Evolutionary conservation across 2,329 filamentous ascomycete genomes (phyloP).

Genomic region (Fonsecaea erecta): DNA sequence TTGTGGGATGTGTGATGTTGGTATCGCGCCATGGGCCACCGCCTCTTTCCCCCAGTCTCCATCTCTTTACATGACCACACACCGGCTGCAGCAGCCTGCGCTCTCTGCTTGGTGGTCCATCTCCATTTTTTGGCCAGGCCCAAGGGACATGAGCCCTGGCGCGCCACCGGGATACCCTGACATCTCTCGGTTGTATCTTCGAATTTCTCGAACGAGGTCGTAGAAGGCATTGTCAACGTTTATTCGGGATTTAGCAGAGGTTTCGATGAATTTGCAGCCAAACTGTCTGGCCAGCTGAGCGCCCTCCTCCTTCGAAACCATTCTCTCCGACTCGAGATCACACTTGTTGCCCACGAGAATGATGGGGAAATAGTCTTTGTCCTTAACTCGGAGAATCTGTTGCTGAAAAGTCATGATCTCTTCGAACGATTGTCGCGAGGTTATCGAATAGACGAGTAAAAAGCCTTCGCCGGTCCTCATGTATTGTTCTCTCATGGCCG

Average conservation of each 20-base stretch:
- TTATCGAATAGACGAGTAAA: conserved; percentile 97
- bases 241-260: conserved; percentile 95
- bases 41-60: conserved; percentile 7
- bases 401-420: conserved; percentile 99
- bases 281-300: conserved; percentile 84
- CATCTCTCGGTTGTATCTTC: conserved; percentile 98
- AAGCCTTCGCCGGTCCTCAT: conserved; percentile 99
- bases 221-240: conserved; percentile 99
- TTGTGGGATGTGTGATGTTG: conserved; percentile 5
- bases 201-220: conserved; percentile 96
- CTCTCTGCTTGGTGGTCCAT: conserved; percentile 66
- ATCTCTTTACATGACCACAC: conserved; percentile 73
- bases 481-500: conserved; percentile 98
- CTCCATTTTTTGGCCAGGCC: conserved; percentile 59
- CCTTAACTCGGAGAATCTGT: conserved; percentile 97
- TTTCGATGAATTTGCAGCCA: conserved; percentile 98
- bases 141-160: conserved; percentile 70
- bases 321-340: conserved; percentile 90
- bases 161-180: conserved; percentile 69
- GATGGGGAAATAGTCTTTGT: conserved; percentile 99
- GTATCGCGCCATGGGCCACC: not conserved
- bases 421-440: conserved; percentile 94
- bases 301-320: conserved; percentile 92
- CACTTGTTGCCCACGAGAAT: conserved; percentile 99
- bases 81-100: conserved; percentile 80